These are phyloP conservation scores for Metarhizium humberi DNA, from an alignment of 2,329 filamentous ascomycete species.

Conservation along the genomic window DNA sequence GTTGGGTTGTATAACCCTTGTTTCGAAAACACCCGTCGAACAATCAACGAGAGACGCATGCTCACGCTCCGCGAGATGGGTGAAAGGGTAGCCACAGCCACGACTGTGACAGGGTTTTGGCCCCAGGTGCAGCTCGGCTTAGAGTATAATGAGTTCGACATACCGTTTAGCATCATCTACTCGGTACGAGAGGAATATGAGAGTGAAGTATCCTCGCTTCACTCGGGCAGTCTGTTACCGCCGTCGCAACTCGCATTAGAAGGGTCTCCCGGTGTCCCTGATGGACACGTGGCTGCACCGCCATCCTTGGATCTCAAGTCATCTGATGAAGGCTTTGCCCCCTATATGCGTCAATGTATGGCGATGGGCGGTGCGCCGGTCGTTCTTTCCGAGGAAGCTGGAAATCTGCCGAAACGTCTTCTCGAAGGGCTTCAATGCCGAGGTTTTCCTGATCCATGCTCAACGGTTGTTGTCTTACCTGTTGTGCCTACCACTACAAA, in stretches of 20 bases:
- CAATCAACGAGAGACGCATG: constrained; percentile 73
- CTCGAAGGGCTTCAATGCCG: constrained; percentile 60
- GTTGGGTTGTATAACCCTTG: constrained; percentile 71
- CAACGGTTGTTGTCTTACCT: constrained; percentile 65
- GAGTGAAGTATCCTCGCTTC: constrained; percentile 62
- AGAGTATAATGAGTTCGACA: constrained; percentile 64
- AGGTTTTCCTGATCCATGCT: constrained; percentile 62
- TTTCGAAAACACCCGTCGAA: constrained; percentile 72
- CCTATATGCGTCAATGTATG: constrained; percentile 69
- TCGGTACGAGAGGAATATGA: constrained; percentile 63
- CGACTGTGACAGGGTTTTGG: constrained; percentile 68
- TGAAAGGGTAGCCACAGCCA: constrained; percentile 63
- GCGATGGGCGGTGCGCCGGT: constrained; percentile 54
- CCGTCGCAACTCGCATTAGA: constrained; percentile 61
- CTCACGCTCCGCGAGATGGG: constrained; percentile 68
- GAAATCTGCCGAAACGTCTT: constrained; percentile 54
- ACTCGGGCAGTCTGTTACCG: constrained; percentile 55
- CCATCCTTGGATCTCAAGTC: constrained; percentile 57
- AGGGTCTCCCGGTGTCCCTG: constrained; percentile 59
- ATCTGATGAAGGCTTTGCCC: constrained; percentile 64
- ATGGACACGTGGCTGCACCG: constrained; percentile 52
- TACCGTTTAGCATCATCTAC: constrained; percentile 70
- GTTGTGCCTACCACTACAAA: constrained; percentile 65
- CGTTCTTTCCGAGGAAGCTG: constrained; percentile 56
- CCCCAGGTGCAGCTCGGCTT: constrained; percentile 57